Conservation (phyloP, 768 basidiomycete species). For the Pleurotus pulmonarius region DNA sequence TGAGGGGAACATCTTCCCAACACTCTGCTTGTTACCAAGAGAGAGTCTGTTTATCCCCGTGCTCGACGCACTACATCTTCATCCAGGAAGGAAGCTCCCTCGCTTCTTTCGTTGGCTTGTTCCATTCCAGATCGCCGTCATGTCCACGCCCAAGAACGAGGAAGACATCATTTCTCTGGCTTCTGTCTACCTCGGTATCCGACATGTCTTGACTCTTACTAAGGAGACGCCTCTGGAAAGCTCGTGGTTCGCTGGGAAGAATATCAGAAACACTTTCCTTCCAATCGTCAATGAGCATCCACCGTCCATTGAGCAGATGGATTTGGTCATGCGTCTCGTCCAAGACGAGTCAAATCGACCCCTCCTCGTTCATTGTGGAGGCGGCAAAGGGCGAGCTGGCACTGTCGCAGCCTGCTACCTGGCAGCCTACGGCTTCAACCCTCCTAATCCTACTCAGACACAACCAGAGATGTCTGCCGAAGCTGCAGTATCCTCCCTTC, state of each 20-base stretch:
- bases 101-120: constrained; percentile 64
- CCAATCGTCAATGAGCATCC: constrained; percentile 51
- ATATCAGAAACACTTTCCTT: constrained; percentile 50
- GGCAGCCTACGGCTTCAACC: constrained; percentile 49
- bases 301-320: constrained; percentile 60
- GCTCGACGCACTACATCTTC: not conserved
- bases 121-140: constrained; percentile 53
- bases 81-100: constrained; percentile 37
- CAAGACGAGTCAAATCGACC: constrained; percentile 43
- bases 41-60: constrained; percentile 35
- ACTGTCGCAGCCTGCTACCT: constrained; percentile 61
- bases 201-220: constrained; percentile 55
- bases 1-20: constrained; percentile 28
- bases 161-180: constrained; percentile 46
- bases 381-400: constrained; percentile 61
- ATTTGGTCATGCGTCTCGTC: constrained; percentile 45
- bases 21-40: constrained; percentile 36
- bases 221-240: constrained; percentile 48
- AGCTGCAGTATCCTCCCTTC: constrained; percentile 44
- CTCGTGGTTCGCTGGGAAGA: constrained; percentile 43
- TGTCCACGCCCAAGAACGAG: constrained; percentile 53
- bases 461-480: constrained; percentile 45
- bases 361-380: constrained; percentile 56
- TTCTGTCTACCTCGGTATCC: constrained; percentile 46
- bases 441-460: constrained; percentile 32